Base-by-base conservation (phyloP, 2,329 filamentous ascomycete species). In the Sphaerostilbella broomeana region DNA sequence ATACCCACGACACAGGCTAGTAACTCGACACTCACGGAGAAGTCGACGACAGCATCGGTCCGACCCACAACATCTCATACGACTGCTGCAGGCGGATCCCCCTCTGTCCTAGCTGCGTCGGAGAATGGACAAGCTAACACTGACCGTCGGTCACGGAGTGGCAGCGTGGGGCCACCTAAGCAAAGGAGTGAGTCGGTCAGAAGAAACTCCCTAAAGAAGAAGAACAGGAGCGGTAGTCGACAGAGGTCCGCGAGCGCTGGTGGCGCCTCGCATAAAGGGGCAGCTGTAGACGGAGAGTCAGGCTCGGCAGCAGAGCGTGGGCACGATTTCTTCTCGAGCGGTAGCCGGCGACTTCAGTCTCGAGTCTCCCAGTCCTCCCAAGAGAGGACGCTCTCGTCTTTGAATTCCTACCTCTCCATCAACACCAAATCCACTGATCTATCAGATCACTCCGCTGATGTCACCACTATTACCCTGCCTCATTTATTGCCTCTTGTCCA, bases 51-150 rank as follows among this genome's bases (percentile, higher is more conserved):
- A 4, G 49, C 55, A 6, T 48, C 59, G 1, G 49, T 52, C 3
- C 48, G 56, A 35, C 60, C 51, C n/a, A 53, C 56, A 10, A 67
- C 73, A 4, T 62, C 64, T 9, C 67, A 70, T 44, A 72, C 68
- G 40, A 70, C 66, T 5, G 48, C 54, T 3, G 55, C 59, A 5
- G 67, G 63, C 47, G 55, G 53, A 15, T 72, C 81, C 21, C 86
- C 87, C 2, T 72, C 79, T 2, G 89, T 94, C 45, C 84, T 92
- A 41, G 73, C 94, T 18, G 92, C 81, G 0, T 75, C 77, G 42
- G 84, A 86, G 40, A 73, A 62, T 51, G 74, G 63, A 40, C 64
- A 60, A 15, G 39, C 44, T 49, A 54, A 47, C 39, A 41, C 22
- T 5, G 21, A 19, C 16, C 63, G 61, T 22, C 56, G 53, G n/a